phyloP scores from a whole-genome alignment of 176 grass and related monocot genomes.

The Panicum miliaceum region DNA sequence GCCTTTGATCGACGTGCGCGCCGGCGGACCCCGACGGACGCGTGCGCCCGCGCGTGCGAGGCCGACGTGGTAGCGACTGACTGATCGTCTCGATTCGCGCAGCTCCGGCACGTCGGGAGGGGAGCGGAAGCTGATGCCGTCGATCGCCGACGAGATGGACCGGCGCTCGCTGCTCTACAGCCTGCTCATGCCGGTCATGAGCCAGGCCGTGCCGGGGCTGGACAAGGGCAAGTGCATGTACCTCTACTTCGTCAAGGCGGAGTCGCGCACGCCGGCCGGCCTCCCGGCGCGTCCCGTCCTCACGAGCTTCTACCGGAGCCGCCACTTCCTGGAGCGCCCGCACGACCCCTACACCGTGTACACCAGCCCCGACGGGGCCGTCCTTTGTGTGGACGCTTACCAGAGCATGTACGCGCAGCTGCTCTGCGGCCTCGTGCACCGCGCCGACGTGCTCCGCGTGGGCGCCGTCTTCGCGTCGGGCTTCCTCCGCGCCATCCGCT shows the following conservation, averaged over 20 bases:
- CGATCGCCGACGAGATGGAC: conserved; percentile 68
- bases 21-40: too few species aligned
- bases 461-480: conserved; percentile 69
- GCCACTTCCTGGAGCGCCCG: conserved; percentile 54
- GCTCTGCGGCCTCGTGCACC: conserved; percentile 69
- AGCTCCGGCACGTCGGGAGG: conserved; percentile 72
- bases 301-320: conserved; percentile 73
- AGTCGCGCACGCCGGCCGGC: conserved; percentile 59
- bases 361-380: conserved; percentile 66
- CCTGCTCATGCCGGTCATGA: conserved; percentile 73
- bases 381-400: conserved; percentile 66
- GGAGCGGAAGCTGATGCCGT: conserved; percentile 74
- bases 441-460: conserved; percentile 62
- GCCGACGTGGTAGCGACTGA: too few species aligned
- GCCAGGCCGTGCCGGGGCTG: conserved; percentile 52
- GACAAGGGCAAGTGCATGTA: conserved; percentile 74
- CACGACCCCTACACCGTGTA: conserved; percentile 69
- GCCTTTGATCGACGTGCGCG: too few species aligned
- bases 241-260: conserved; percentile 73
- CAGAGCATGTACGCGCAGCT: conserved; percentile 86
- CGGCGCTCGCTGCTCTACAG: conserved; percentile 54
- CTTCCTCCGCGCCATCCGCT: conserved; percentile 58
- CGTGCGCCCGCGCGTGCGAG: too few species aligned
- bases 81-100: background rate
- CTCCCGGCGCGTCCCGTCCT: conserved; percentile 61